Evolutionary conservation across 108 stramenopile genomes (phyloP).

Genomic region (Skeletonema marinoi): DNA sequence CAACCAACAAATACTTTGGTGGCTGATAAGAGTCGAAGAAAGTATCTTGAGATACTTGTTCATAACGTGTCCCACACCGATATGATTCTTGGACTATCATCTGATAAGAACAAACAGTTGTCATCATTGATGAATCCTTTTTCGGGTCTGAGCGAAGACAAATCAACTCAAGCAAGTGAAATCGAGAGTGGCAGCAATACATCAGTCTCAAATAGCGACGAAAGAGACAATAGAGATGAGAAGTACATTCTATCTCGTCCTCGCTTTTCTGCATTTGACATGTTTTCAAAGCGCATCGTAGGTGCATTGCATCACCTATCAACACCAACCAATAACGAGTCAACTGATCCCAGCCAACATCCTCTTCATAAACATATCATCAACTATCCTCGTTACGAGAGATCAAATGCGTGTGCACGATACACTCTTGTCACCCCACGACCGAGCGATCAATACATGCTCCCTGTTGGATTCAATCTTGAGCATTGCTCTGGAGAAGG

Average conservation of each 20-base stretch:
- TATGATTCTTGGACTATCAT: slow-evolving; percentile 75
- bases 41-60: slow-evolving; percentile 84
- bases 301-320: slow-evolving; percentile 24
- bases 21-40: slow-evolving; percentile 13
- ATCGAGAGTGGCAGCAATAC: not conserved
- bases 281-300: slow-evolving; percentile 58
- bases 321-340: not conserved
- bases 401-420: slow-evolving; percentile 56
- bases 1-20: slow-evolving; percentile 10
- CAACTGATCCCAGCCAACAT: slow-evolving; percentile 5
- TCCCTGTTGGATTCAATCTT: slow-evolving; percentile 69
- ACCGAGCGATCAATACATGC: slow-evolving; percentile 38
- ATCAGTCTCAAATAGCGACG: not conserved
- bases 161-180: not conserved
- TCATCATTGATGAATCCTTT: not conserved
- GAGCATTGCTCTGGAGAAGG: slow-evolving; percentile 10
- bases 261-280: slow-evolving; percentile 83
- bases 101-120: slow-evolving; percentile 4
- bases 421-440: slow-evolving; percentile 62
- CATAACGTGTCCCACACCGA: slow-evolving; percentile 97
- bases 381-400: slow-evolving; percentile 72
- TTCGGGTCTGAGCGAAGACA: not conserved
- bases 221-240: slow-evolving; percentile 16
- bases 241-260: slow-evolving; percentile 72
- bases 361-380: slow-evolving; percentile 28